These are phyloP conservation scores for Brachypodium distachyon DNA, from an alignment of 202 grass and related monocot genomes.

Conservation along the genomic window DNA sequence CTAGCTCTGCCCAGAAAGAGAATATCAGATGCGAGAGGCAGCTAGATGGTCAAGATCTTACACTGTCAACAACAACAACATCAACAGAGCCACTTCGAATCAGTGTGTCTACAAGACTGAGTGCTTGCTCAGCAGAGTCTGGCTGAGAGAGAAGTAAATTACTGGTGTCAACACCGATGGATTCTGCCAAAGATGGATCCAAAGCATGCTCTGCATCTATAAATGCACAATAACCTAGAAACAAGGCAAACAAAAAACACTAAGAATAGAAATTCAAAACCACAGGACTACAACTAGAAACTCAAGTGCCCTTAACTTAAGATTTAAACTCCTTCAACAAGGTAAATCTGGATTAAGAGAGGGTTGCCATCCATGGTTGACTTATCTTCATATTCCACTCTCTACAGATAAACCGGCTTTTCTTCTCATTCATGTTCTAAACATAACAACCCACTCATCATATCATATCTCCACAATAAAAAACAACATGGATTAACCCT, in stretches of 20 bases:
- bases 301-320: not conserved
- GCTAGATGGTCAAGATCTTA: conserved; percentile 35
- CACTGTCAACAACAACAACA: conserved; percentile 99
- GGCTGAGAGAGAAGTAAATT: conserved; percentile 94
- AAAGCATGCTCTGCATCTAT: conserved; percentile 94
- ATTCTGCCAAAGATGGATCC: conserved; percentile 82
- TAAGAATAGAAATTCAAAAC: conserved; percentile 5
- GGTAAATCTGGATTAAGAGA: not conserved
- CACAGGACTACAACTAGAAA: not conserved
- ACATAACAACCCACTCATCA: not conserved
- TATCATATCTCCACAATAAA: not conserved
- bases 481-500: not conserved
- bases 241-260: not conserved
- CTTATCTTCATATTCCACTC: not conserved
- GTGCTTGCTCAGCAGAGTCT: conserved; percentile 85
- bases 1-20: not conserved
- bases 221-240: conserved; percentile 92
- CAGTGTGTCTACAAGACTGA: conserved; percentile 90
- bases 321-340: conserved; percentile 10
- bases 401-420: not conserved
- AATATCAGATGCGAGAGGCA: not conserved
- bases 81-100: conserved; percentile 98
- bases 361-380: not conserved
- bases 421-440: not conserved
- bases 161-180: conserved; percentile 79